Conservation (phyloP, 164 flowering plant species). For the Sextonia rubra region DNA sequence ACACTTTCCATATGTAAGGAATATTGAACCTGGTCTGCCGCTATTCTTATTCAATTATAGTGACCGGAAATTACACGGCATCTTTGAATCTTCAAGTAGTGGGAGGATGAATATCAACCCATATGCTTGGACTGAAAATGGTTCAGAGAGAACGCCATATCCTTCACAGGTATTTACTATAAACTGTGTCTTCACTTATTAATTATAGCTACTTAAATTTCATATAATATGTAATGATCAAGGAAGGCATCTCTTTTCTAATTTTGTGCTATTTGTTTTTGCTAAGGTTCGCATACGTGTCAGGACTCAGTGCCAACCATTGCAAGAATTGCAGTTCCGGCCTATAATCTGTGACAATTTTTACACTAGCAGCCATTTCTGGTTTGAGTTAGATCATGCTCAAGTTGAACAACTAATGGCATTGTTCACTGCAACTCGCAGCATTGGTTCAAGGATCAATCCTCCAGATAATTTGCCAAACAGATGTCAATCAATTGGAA, state of each 20-base stretch:
- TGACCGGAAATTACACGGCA: conserved; percentile 69
- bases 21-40: conserved; percentile 72
- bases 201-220: not conserved
- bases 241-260: not conserved
- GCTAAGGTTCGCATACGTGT: conserved; percentile 60
- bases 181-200: not conserved
- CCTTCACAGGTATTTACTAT: conserved; percentile 57
- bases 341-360: conserved; percentile 63
- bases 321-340: conserved; percentile 52
- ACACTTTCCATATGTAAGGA: conserved; percentile 59
- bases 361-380: conserved; percentile 41
- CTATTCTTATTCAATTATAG: conserved; percentile 81
- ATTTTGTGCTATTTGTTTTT: conserved; percentile 10
- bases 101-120: conserved; percentile 69
- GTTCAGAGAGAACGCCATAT: conserved; percentile 50
- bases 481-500: not conserved
- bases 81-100: conserved; percentile 72
- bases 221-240: not conserved
- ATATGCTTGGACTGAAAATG: conserved; percentile 71
- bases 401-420: conserved; percentile 53
- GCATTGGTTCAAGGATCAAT: conserved; percentile 1
- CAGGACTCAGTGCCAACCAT: conserved; percentile 47
- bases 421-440: conserved; percentile 30
- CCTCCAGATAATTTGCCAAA: conserved; percentile 4
- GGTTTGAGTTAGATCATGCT: conserved; percentile 86